Evolutionary conservation across 2,329 filamentous ascomycete species (phyloP).

Genomic region (Aspergillus viridinutans): DNA sequence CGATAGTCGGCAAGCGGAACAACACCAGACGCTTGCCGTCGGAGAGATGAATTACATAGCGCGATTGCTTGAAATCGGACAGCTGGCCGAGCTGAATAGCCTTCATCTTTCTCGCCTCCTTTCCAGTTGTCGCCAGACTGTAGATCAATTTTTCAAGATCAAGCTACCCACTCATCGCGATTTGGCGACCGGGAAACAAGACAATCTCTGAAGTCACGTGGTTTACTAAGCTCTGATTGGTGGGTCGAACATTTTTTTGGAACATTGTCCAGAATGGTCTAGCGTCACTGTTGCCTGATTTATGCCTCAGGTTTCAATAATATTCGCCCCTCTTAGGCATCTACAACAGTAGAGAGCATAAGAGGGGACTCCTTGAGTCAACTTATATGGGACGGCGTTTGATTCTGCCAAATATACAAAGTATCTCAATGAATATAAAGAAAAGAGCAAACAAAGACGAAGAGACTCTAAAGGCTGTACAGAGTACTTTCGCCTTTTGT

Average conservation of each 20-base stretch:
- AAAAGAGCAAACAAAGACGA: too few species aligned
- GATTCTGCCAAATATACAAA: background rate
- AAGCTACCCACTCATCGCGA: background rate
- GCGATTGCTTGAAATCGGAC: conserved; percentile 34
- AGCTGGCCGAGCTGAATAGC: conserved; percentile 26
- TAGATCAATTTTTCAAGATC: background rate
- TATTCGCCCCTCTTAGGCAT: background rate
- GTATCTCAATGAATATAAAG: background rate
- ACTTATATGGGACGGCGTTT: background rate
- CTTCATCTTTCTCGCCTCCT: conserved; percentile 7
- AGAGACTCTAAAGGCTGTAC: too few species aligned
- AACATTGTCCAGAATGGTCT: background rate
- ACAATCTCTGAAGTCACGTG: background rate
- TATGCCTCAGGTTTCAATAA: background rate
- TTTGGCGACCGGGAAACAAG: background rate
- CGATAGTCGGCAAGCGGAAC: conserved; percentile 44
- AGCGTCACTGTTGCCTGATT: background rate
- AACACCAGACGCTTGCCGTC: conserved; percentile 44
- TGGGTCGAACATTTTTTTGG: too few species aligned
- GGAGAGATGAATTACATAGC: conserved; percentile 43
- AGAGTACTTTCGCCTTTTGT: too few species aligned
- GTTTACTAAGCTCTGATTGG: background rate
- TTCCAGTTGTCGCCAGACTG: background rate
- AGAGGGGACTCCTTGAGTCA: background rate
- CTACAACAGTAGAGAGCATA: too few species aligned